Evolutionary conservation across 306 rosid genomes (phyloP).

Genomic region (Corylus avellana): DNA sequence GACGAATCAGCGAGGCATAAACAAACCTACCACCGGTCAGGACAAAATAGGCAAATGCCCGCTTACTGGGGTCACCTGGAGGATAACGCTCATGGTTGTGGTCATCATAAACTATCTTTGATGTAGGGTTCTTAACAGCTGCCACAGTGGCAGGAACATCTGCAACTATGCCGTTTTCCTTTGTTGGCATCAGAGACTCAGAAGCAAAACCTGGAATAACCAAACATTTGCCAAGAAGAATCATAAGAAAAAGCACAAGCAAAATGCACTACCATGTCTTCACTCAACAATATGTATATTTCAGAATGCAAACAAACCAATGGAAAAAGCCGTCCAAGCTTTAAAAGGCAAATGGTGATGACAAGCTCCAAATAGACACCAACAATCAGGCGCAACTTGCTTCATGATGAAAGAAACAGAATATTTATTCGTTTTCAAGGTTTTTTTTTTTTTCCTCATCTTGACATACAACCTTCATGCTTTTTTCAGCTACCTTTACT

Average conservation of each 20-base stretch:
- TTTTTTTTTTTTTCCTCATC: not conserved
- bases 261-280: not conserved
- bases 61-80: constrained; percentile 90
- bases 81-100: constrained; percentile 77
- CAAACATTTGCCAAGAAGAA: not conserved
- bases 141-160: constrained; percentile 66
- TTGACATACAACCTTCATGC: not conserved
- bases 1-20: constrained; percentile 77
- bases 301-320: not conserved
- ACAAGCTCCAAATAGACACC: not conserved
- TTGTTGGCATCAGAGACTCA: constrained; percentile 41
- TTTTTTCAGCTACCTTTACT: not conserved
- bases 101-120: constrained; percentile 71
- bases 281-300: not conserved
- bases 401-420: not conserved
- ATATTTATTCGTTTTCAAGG: not conserved
- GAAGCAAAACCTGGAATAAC: constrained; percentile 61
- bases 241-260: not conserved
- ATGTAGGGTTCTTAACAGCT: constrained; percentile 68
- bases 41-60: constrained; percentile 88
- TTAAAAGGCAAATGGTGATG: not conserved
- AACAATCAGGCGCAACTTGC: constrained; percentile 2
- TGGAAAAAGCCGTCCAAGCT: not conserved
- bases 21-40: constrained; percentile 80
- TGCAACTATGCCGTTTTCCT: constrained; percentile 48